Percentiles rank a stretch among this genome's conserved stretches.
Evolutionary conservation across 129 eudicot genomes (phyloP).

Genomic region (Erigeron canadensis): DNA sequence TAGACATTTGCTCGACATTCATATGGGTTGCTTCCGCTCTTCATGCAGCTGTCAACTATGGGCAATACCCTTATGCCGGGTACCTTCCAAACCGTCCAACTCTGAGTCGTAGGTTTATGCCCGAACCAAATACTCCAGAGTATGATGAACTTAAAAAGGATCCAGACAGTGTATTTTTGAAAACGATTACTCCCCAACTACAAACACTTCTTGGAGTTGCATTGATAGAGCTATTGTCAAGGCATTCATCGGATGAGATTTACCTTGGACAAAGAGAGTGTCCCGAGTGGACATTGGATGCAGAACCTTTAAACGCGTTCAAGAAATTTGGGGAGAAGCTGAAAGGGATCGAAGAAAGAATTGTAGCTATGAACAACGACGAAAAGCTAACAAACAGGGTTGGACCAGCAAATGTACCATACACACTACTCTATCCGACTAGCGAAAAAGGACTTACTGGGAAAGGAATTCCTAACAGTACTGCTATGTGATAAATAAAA

Average conservation of each 20-base stretch:
- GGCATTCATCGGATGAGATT: conserved; percentile 36
- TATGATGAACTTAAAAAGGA: conserved; percentile 38
- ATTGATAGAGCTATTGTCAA: conserved; percentile 42
- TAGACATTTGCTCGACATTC: conserved; percentile 35
- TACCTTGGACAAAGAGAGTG: conserved; percentile 46
- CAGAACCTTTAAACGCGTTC: conserved; percentile 28
- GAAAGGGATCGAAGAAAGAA: conserved; percentile 37
- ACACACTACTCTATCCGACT: conserved; percentile 39
- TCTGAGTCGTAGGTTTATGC: conserved; percentile 39
- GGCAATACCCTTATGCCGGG: conserved; percentile 52
- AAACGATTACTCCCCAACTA: conserved; percentile 34
- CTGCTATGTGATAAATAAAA: conserved; percentile 19
- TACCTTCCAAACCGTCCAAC: conserved; percentile 49
- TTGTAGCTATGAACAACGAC: conserved; percentile 35
- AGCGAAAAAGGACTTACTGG: conserved; percentile 35
- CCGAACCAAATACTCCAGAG: conserved; percentile 41
- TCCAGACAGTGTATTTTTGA: conserved; percentile 38
- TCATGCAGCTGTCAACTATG: conserved; percentile 56
- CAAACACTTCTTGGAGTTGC: conserved; percentile 40
- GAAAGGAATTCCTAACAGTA: conserved; percentile 46
- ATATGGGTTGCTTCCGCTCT: conserved; percentile 48
- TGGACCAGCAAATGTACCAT: conserved; percentile 40
- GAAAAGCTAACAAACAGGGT: conserved; percentile 39
- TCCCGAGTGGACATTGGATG: conserved; percentile 40
- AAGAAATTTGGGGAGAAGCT: conserved; percentile 37